These are phyloP conservation scores for Axilococcus clingmanii DNA, from an alignment of 139 green algal genomes.

Conservation along the genomic window DNA sequence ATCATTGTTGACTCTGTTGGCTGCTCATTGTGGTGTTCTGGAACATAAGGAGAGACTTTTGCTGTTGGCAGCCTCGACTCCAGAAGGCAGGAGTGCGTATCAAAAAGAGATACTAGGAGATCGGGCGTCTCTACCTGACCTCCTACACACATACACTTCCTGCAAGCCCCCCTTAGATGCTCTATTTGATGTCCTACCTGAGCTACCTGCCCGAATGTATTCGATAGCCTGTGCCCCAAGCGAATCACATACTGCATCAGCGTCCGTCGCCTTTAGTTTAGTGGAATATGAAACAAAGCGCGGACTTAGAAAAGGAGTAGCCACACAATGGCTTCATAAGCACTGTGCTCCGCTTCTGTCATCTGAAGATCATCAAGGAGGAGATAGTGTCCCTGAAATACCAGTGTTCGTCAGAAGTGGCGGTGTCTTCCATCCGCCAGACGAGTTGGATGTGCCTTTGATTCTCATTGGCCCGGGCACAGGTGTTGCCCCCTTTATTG, in stretches of 20 bases:
- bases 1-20: constrained; percentile 73
- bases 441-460: constrained; percentile 40
- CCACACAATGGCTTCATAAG: constrained; percentile 69
- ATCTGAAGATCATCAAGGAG: not conserved
- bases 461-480: constrained; percentile 89
- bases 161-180: constrained; percentile 62
- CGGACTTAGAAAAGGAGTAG: constrained; percentile 46
- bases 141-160: constrained; percentile 64
- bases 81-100: constrained; percentile 41
- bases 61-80: constrained; percentile 43
- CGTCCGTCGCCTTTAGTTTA: constrained; percentile 61
- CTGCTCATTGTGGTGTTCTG: constrained; percentile 62
- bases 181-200: constrained; percentile 72
- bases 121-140: constrained; percentile 59
- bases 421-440: constrained; percentile 52
- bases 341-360: constrained; percentile 18
- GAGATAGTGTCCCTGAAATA: constrained; percentile 9
- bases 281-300: constrained; percentile 47
- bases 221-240: constrained; percentile 59
- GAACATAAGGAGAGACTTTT: constrained; percentile 53
- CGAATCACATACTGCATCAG: constrained; percentile 3
- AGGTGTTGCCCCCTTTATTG: constrained; percentile 85
- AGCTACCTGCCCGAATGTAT: constrained; percentile 77
- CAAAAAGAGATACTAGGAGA: constrained; percentile 40
- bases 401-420: constrained; percentile 70